Conservation (phyloP, 805 yeast species). For the Wickerhamiella lipophila region DNA sequence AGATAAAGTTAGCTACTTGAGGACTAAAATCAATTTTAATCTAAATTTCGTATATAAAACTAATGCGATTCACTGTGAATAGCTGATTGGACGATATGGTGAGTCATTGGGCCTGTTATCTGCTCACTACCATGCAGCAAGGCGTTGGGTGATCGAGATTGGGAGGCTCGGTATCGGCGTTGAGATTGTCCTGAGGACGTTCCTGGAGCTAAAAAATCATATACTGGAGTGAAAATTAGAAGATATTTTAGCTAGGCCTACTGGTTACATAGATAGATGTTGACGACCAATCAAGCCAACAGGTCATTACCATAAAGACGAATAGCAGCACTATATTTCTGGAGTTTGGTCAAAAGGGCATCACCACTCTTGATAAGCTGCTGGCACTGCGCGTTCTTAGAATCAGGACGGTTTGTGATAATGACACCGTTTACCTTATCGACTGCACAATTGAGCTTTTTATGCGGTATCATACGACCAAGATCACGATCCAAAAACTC, state of each 20-base stretch:
- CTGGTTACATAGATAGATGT: neutral
- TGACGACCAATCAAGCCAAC: neutral
- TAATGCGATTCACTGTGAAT: neutral
- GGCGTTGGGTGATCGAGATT: neutral
- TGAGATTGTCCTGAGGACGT: no score
- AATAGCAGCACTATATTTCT: constrained; percentile 95
- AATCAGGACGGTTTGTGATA: constrained; percentile 92
- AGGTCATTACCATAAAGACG: constrained; percentile 81
- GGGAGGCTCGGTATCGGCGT: neutral
- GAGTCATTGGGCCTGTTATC: neutral
- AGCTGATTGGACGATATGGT: constrained; percentile 3
- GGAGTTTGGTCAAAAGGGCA: constrained; percentile 78
- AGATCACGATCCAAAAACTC: constrained; percentile 78
- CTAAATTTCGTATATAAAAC: no score
- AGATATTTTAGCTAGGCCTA: neutral
- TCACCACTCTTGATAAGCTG: constrained; percentile 84
- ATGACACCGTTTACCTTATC: constrained; percentile 88
- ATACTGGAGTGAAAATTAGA: neutral
- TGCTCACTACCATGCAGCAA: neutral
- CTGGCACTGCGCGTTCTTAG: constrained; percentile 89
- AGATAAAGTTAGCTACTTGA: no score
- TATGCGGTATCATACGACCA: constrained; percentile 82
- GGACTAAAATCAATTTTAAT: neutral
- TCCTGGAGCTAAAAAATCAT: no score
- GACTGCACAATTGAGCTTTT: constrained; percentile 87